Base-by-base conservation (phyloP, 257 asterid genomes). In the Solanum rostratum region DNA sequence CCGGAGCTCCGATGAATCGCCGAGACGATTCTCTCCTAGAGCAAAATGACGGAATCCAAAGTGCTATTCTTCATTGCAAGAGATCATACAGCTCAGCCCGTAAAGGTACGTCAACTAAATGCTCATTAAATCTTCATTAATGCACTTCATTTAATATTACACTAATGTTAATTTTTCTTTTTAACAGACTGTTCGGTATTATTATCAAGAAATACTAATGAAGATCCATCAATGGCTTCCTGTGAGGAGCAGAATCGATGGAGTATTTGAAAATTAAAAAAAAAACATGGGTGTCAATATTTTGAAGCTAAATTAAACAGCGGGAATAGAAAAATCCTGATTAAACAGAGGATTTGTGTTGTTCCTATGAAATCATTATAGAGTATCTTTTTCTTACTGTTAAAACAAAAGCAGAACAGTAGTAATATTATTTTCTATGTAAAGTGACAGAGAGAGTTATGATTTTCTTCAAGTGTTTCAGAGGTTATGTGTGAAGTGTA, bases 51-150 rank as follows among this genome's bases (percentile, higher is more conserved):
- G 85, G 81, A 14, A 83, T 95, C 80, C 95, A 89, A 86, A 84
- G 94, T 45, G 98, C 98, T 57, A 95, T 95, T 85, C 97, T 95
- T 10, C 93, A 94, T 81, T 95, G 99, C 92, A 95, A 95, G 87
- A 89, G 86, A 54, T 93, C 97, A 41, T 94, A 88, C 88, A 91
- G 88, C 84, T 89, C 97, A 54, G 86, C 93, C 3, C 71, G 91
- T 7, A 76, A 87, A 89, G 97, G 96, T 89, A 87, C 60, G 52
- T 85, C 41, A 63, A 52, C 18, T 5, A 1, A 3, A 5, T 3
- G 10, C 52, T 19, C 43, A 27, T 27, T 18, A 63, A 63, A 3
- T 63, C 27, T n/a, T 20, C n/a, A n/a, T 3, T 12, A 13, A 20
- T 43, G n/a, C 55, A n/a, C 37, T 71, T 12, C 11, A 12, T 13